phyloP scores from a whole-genome alignment of 345 rosid species.

The Heritiera littoralis region DNA sequence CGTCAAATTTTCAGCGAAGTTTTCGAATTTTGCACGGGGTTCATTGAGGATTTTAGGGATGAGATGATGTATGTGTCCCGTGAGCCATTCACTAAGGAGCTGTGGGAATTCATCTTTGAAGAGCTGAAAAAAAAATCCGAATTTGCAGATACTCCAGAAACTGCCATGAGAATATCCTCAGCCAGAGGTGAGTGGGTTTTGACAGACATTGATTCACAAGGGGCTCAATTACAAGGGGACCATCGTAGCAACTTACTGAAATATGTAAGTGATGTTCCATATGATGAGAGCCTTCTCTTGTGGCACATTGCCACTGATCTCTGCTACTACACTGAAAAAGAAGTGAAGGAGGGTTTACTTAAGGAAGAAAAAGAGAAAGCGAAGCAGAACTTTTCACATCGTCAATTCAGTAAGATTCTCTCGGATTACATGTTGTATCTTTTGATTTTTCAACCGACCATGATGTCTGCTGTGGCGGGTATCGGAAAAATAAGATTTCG shows the following conservation, averaged over 20 bases:
- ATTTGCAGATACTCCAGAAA: slow-evolving; percentile 41
- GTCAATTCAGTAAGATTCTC: slow-evolving; percentile 39
- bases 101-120: slow-evolving; percentile 50
- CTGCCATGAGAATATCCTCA: slow-evolving; percentile 43
- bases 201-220: slow-evolving; percentile 29
- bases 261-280: slow-evolving; percentile 33
- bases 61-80: slow-evolving; percentile 34
- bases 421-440: slow-evolving; percentile 68
- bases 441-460: slow-evolving; percentile 42
- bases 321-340: slow-evolving; percentile 31
- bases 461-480: slow-evolving; percentile 51
- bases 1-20: too few species aligned
- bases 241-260: slow-evolving; percentile 27
- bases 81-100: slow-evolving; percentile 44
- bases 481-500: slow-evolving; percentile 45
- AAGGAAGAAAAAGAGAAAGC: background rate
- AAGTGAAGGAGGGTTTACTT: background rate
- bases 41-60: slow-evolving; percentile 35
- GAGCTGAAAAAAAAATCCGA: slow-evolving; percentile 44
- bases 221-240: too few species aligned
- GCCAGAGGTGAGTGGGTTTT: slow-evolving; percentile 66
- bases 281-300: slow-evolving; percentile 43
- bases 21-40: too few species aligned
- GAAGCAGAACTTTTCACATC: background rate
- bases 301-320: slow-evolving; percentile 74